A percentile compares a stretch with the other conserved stretches of the same genome.
Conservation (phyloP, 306 rosid genomes). For the Begonia peltatifolia region DNA sequence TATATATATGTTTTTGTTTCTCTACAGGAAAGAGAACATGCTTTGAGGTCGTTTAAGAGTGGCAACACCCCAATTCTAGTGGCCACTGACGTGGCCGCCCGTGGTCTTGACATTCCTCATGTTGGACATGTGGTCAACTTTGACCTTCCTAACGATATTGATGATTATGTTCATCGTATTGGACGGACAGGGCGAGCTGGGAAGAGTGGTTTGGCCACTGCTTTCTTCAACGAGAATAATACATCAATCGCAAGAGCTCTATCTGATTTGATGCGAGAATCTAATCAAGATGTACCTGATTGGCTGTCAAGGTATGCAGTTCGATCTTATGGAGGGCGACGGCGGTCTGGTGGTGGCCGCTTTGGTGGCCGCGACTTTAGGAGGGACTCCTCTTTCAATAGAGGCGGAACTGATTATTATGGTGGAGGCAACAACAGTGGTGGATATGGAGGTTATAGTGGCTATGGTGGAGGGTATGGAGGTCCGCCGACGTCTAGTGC, state of each 20-base stretch:
- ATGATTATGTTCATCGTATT: slow-evolving; percentile 86
- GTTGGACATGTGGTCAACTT: slow-evolving; percentile 85
- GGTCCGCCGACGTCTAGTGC: slow-evolving; percentile 52
- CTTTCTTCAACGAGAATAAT: slow-evolving; percentile 78
- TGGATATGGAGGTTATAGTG: slow-evolving; percentile 45
- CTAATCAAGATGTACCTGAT: slow-evolving; percentile 76
- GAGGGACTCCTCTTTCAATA: slow-evolving; percentile 39
- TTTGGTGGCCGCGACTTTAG: slow-evolving; percentile 71
- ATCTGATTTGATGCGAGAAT: slow-evolving; percentile 70
- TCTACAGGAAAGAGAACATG: slow-evolving; percentile 73
- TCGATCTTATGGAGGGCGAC: slow-evolving; percentile 48
- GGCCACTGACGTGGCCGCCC: slow-evolving; percentile 92
- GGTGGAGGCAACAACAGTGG: slow-evolving; percentile 29
- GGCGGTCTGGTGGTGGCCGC: slow-evolving; percentile 67
- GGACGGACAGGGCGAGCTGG: slow-evolving; percentile 95
- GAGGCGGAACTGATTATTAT: slow-evolving; percentile 42
- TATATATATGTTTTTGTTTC: neutral
- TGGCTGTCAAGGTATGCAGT: slow-evolving; percentile 73
- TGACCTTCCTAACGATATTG: slow-evolving; percentile 87
- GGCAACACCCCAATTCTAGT: slow-evolving; percentile 83
- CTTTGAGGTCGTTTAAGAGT: slow-evolving; percentile 71
- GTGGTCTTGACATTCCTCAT: slow-evolving; percentile 86
- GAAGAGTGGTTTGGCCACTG: slow-evolving; percentile 77
- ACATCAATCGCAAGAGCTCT: slow-evolving; percentile 52
- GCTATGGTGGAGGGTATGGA: slow-evolving; percentile 35